A percentile compares a stretch with the other conserved stretches of the same genome.
Evolutionary conservation across 192 early-diverging fungal genomes (phyloP).

Genomic region (Coemansia sp.): DNA sequence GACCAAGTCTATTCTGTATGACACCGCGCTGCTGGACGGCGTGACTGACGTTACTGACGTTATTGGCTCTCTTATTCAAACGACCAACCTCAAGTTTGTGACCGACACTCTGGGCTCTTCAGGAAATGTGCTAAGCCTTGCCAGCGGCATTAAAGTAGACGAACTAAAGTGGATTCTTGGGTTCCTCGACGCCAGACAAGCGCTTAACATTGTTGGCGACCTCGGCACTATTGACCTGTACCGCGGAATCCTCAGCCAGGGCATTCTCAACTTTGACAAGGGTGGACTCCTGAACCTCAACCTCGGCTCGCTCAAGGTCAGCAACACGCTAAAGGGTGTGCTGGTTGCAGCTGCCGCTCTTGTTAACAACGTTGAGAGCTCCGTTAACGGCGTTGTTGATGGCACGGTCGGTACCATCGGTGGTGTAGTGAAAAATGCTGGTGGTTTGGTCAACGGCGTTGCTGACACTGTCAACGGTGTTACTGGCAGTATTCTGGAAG

Average conservation of each 20-base stretch:
- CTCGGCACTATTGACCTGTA: not conserved
- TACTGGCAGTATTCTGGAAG: not conserved
- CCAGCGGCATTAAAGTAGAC: slow-evolving; percentile 2
- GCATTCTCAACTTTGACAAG: slow-evolving; percentile 2
- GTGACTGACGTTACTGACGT: slow-evolving; percentile 14
- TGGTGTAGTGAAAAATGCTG: not conserved
- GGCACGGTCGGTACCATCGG: not conserved
- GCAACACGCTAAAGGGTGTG: not conserved
- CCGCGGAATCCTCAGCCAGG: not conserved
- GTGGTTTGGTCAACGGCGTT: not conserved
- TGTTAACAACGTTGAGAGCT: not conserved
- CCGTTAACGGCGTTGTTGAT: not conserved
- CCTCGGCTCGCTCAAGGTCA: not conserved
- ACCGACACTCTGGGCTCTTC: slow-evolving; percentile 1
- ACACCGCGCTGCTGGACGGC: slow-evolving; percentile 43
- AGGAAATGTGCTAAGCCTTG: slow-evolving; percentile 5
- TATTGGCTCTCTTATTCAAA: slow-evolving; percentile 15
- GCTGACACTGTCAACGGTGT: not conserved
- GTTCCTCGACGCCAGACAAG: slow-evolving; percentile 25
- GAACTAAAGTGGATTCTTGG: slow-evolving; percentile 26
- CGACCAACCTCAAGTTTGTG: slow-evolving; percentile 11
- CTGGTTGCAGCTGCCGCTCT: not conserved
- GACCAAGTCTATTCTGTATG: slow-evolving; percentile 33
- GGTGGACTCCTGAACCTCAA: not conserved
- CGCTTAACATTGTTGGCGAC: not conserved